phyloP scores from a whole-genome alignment of 805 yeast species.

The Debaryomyces maramus region DNA sequence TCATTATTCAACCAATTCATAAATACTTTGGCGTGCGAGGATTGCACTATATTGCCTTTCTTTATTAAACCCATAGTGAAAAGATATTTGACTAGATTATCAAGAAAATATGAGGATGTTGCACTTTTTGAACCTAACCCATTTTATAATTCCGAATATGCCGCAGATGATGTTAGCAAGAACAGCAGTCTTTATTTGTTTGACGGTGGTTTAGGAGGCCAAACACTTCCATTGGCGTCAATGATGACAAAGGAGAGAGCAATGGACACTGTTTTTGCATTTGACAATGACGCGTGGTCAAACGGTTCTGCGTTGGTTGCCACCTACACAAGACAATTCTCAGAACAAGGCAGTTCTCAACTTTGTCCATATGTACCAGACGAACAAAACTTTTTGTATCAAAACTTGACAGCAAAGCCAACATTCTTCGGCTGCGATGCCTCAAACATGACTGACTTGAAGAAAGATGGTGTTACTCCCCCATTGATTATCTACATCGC shows the following conservation, averaged over 20 bases:
- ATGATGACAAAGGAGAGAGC: conserved; percentile 33
- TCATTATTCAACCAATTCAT: conserved; percentile 39
- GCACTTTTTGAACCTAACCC: conserved; percentile 41
- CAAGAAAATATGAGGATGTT: conserved; percentile 27
- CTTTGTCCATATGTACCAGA: conserved; percentile 41
- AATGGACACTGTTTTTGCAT: conserved; percentile 38
- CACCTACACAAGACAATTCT: conserved; percentile 37
- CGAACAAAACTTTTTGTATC: conserved; percentile 27
- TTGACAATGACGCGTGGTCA: conserved; percentile 39
- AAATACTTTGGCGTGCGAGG: conserved; percentile 34
- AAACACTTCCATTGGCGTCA: conserved; percentile 34
- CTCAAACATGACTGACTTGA: conserved; percentile 34
- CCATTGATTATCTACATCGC: conserved; percentile 42
- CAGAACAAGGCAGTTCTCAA: conserved; percentile 30
- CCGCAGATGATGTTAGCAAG: conserved; percentile 22
- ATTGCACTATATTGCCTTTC: conserved; percentile 24
- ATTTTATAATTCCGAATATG: conserved; percentile 30
- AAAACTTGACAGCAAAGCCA: conserved; percentile 40
- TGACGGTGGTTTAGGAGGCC: conserved; percentile 44
- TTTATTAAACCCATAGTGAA: conserved; percentile 26
- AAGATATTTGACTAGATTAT: conserved; percentile 25
- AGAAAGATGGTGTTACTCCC: conserved; percentile 35
- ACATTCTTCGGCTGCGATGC: conserved; percentile 45
- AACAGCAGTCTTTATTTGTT: conserved; percentile 35
- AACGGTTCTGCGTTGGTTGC: conserved; percentile 31